Evolutionary conservation across 2,329 filamentous ascomycete genomes (phyloP), one percentile per base, ranked within the genome.

Genomic region (Pleoardoris graminearum): DNA sequence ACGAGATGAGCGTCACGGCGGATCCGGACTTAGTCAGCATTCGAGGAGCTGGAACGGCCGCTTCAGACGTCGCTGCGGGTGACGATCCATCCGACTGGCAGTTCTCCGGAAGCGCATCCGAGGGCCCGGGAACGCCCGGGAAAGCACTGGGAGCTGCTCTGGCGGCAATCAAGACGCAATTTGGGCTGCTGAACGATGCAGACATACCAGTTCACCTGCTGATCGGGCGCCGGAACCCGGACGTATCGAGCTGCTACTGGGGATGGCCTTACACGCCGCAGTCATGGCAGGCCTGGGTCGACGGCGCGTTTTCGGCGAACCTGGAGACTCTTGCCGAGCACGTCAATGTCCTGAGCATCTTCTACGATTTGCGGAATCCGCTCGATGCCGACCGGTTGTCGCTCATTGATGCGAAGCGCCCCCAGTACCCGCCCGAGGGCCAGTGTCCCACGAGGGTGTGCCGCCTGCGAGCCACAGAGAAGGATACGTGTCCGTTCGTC

Each of bases 321-420:
- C 43, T 67, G 4, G 32, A 39, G 4, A n/a, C 12, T 10, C 57
- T 67, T 27, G 63, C 60, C 7, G 39, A 41, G 7, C 39, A 58
- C 3, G 47, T 69, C 19, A 52, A 65, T 50, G 54, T 32, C 4
- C 45, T 69, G 14, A 66, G 57, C 17, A 59, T 66, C 32, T 53
- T 59, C n/a, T 69, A 69, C 35, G 60, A 65, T 44, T 48, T 69
- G 1, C 54, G 62, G 6, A 63, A 66, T 29, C 66, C 66, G 1
- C 33, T 68, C 4, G 47, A 55, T 30, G 6, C 37, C 2, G 46
- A 55, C 3, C 52, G 51, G 3, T 48, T 62, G 12, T 46, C 46
- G 27, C 39, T 54, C n/a, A 61, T 65, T 23, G 54, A 65, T 8
- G 7, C 12, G 10, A 14, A 46, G 29, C 38, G 60, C 12, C 51